Conservation (phyloP, 129 eudicot genomes). For the Flaveria linearis region DNA sequence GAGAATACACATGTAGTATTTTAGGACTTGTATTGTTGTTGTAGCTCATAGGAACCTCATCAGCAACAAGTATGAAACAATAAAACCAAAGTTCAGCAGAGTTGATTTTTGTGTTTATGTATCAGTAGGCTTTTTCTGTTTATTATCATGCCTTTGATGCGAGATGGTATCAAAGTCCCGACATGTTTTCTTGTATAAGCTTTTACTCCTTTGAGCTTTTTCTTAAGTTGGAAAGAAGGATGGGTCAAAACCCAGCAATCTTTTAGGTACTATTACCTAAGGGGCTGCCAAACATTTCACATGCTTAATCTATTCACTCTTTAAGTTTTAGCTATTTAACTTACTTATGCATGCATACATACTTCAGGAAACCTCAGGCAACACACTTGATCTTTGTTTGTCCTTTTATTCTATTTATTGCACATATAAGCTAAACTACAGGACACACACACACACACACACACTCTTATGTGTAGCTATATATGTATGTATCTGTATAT, state of each 20-base stretch:
- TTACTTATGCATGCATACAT: conserved; percentile 12
- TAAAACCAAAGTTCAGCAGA: background rate
- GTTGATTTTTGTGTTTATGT: background rate
- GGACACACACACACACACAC: background rate
- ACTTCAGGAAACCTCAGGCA: conserved; percentile 12
- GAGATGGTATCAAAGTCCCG: conserved; percentile 8
- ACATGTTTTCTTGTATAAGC: background rate
- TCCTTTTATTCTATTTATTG: background rate
- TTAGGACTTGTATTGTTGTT: too few species aligned
- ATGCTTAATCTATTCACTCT: conserved; percentile 13
- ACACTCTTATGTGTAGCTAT: background rate
- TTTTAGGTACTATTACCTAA: background rate
- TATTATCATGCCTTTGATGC: conserved; percentile 8
- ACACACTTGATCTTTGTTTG: conserved; percentile 13
- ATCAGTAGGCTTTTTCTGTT: background rate
- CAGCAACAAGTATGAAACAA: background rate
- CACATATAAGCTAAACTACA: background rate
- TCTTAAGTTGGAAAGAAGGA: conserved; percentile 12
- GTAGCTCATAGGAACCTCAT: too few species aligned
- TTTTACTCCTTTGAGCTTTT: background rate
- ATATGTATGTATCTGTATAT: background rate
- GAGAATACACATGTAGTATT: too few species aligned
- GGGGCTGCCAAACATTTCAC: conserved; percentile 15
- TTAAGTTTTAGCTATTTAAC: background rate
- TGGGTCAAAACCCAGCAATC: background rate